These are phyloP conservation scores for Verticillium nubilum DNA, from an alignment of 2,329 filamentous ascomycete species.

Conservation along the genomic window DNA sequence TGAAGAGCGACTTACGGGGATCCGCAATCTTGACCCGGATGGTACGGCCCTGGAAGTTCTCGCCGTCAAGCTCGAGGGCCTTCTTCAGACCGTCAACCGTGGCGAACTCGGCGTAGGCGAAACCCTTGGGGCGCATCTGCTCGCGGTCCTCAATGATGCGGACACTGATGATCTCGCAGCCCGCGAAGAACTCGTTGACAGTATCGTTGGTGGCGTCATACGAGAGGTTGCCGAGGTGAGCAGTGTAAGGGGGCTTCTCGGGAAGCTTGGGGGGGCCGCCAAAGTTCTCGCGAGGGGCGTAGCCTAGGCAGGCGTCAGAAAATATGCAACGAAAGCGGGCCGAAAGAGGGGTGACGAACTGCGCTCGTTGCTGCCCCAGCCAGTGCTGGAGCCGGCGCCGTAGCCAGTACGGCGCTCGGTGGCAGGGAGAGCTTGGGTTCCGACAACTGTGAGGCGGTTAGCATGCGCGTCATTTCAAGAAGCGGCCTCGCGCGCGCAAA, in stretches of 20 bases:
- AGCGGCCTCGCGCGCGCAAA: not conserved
- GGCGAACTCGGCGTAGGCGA: conserved; percentile 94
- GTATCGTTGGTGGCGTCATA: conserved; percentile 86
- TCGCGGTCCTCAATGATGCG: conserved; percentile 96
- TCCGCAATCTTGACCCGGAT: conserved; percentile 95
- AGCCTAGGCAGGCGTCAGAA: conserved; percentile 37
- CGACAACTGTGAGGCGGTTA: conserved; percentile 20
- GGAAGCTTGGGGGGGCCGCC: conserved; percentile 69
- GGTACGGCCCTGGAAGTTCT: conserved; percentile 78
- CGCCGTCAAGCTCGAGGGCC: conserved; percentile 77
- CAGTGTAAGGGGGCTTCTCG: conserved; percentile 88
- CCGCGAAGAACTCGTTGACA: conserved; percentile 79
- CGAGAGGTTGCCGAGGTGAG: conserved; percentile 92
- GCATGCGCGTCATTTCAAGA: not conserved
- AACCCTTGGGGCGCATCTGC: conserved; percentile 91
- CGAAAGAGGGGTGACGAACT: conserved; percentile 25
- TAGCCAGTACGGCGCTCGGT: conserved; percentile 24
- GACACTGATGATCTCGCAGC: conserved; percentile 81
- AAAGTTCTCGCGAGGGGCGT: conserved; percentile 55
- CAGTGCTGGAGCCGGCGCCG: conserved; percentile 17
- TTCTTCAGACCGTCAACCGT: conserved; percentile 85
- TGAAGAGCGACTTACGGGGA: conserved; percentile 65
- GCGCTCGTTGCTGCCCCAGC: conserved; percentile 36
- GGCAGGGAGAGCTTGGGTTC: conserved; percentile 52
- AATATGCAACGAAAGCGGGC: conserved; percentile 3